Evolutionary conservation across 176 grass and related monocot species (phyloP), one percentile per base, ranked within the genome.

Genomic region (Themeda triandra): DNA sequence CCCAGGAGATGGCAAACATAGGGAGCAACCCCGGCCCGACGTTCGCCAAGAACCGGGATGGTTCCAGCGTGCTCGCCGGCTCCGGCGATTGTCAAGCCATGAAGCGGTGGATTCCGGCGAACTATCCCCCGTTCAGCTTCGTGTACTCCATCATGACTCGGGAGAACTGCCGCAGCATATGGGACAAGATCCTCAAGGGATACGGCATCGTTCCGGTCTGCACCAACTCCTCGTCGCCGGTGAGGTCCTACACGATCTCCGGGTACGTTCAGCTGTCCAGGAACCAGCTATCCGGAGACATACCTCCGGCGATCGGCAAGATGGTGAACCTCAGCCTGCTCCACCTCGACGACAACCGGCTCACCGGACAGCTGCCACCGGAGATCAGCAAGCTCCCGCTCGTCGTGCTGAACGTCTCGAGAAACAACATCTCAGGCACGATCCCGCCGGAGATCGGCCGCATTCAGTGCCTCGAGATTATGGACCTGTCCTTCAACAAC

Each of bases 61-160:
- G 86, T 33, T 2, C 17, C 0, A 46, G 39, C 53, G 83, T 84
- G 51, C 56, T 78, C 35, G 87, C 87, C 24, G 89, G 83, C 56
- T 96, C 96, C 21, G 96, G 96, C 14, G 93, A 98, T 37, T 98
- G 96, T 84, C 77, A 83, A 21, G 76, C 89, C 41, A 98, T 98
- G 96, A 83, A 13, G 28, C 80, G 96, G 33, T 98, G 93, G 96
- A 93, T 98, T 11, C 96, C 96, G 5, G 96, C 85, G 13, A 90
- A 14, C 69, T 98, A 98, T 59, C 96, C 93, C 2, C 96, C 96
- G 14, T 98, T 98, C 90, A 95, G 84, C 65, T 98, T 95, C 69
- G 63, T 92, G 10, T 98, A 95, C 78, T 74, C 76, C 1, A 77
- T 95, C 63, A 92, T 98, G 93, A 98, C 80, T 0, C 74, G 87